Evolutionary conservation across 768 basidiomycete species (phyloP).

Genomic region (Lentinula lateritia): DNA sequence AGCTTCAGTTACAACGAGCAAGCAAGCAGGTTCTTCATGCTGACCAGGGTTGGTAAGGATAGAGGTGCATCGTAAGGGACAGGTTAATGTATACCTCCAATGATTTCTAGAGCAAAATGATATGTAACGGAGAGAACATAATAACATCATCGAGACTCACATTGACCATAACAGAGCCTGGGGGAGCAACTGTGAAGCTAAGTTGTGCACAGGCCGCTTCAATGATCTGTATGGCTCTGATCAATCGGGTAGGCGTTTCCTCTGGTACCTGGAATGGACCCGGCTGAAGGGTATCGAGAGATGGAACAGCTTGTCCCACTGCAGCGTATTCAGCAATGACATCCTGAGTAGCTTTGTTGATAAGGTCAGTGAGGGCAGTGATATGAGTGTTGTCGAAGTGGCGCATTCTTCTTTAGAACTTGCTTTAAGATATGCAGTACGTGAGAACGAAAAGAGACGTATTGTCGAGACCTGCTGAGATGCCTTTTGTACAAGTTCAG

Average conservation of each 20-base stretch:
- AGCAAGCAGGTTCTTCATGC: constrained; percentile 26
- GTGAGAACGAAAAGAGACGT: background rate
- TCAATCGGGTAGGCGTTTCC: constrained; percentile 16
- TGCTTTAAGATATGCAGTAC: background rate
- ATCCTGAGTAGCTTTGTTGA: constrained; percentile 23
- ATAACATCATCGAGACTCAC: constrained; percentile 12
- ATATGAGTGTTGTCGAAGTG: constrained; percentile 11
- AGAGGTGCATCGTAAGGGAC: background rate
- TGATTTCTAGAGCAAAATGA: constrained; percentile 10
- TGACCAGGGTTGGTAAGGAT: background rate
- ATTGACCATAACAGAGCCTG: constrained; percentile 25
- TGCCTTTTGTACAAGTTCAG: background rate
- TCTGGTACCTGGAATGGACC: constrained; percentile 29
- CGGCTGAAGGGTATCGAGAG: constrained; percentile 25
- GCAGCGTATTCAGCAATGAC: constrained; percentile 26
- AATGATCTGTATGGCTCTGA: constrained; percentile 24
- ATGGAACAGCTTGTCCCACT: constrained; percentile 20
- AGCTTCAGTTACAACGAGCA: constrained; percentile 27
- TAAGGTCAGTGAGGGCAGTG: constrained; percentile 20
- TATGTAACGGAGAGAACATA: background rate
- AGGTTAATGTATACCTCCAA: background rate
- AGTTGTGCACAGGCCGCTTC: constrained; percentile 31
- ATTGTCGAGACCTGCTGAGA: background rate
- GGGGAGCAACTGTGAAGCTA: constrained; percentile 23
- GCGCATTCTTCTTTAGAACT: background rate